Base-by-base conservation (phyloP, 2,329 filamentous ascomycete species). In the Dactylellina parvicollis region DNA sequence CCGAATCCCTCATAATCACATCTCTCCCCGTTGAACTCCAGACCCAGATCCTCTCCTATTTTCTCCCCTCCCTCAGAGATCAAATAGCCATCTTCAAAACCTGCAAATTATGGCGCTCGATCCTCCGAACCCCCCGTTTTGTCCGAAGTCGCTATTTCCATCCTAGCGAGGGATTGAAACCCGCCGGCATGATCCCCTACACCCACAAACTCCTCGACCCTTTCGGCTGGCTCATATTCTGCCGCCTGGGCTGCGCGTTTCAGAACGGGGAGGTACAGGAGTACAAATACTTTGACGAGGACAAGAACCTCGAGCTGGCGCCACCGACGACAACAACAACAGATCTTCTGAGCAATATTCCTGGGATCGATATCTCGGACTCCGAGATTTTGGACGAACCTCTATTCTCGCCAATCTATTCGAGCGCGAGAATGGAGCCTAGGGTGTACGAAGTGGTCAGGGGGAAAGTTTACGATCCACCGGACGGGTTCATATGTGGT, bases 1-100 rank as follows among this genome's bases (percentile, higher is more conserved):
- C n/a, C 40, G 22, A 14, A 4, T 12, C 40, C 8, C n/a, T 18
- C 4, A n/a, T 30, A 50, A 26, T 32, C 26, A 38, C 34, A 5
- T 50, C 46, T 22, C 46, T 50, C n/a, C 46, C 46, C 46, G 16
- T 50, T 14, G 46, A 50, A 22, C 46, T 50, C 46, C 46, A 50
- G 20, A 50, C 12, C 20, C 22, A 30, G 10, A 50, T 50, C 2
- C 9, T 50, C 20, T 28, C 46, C 7, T 50, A 3, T 9, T 5
- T 30, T 5, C 12, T 16, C 8, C 10, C 20, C 3, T 28, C 22
- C 4, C 9, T 44, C 9, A 20, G 4, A 22, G 46, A 50, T 30
- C 22, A 28, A 28, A 14, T 32, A 28, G 2, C 46, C 10, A 14
- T 22, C 22, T 28, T 8, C 26, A 7, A 16, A 28, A 32, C 26